Evolutionary conservation across 768 basidiomycete genomes (phyloP), one percentile per base, ranked within the genome.

Genomic region (Mycena rebaudengoi): DNA sequence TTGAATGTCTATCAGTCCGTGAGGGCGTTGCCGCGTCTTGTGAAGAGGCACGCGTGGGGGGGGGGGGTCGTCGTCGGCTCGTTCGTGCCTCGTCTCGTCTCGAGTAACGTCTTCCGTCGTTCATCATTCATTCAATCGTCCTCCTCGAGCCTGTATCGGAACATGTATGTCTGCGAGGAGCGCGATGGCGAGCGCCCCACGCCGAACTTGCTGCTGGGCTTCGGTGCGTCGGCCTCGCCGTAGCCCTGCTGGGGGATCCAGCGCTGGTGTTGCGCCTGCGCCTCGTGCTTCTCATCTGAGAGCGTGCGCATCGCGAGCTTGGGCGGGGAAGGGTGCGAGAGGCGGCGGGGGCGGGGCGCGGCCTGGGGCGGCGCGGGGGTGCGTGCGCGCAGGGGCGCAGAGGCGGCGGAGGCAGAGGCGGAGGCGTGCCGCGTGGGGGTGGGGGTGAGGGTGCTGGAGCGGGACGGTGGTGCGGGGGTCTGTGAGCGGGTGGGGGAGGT

Each of bases 221-320:
- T 60, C n/a, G 12, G 55, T 52, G 41, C 52, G 60, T 59, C 55
- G 50, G 51, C 55, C 53, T 25, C 69, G 25, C 69, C 62, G 23
- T 76, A 73, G 39, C 74, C 70, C 29, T 83, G 82, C 14, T n/a
- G n/a, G n/a, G 90, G 90, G 44, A 90, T 78, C 90, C 90, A 91
- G 64, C 87, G 83, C 71, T 90, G 84, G 62, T 85, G 88, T 43
- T 88, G 59, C 14, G 59, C 74, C 50, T 82, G 78, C 18, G 78
- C 85, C 73, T 80, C 78, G 66, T 84, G 79, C 66, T 88, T 90
- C 78, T 90, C 89, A 71, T 91, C 90, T 55, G 88, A 88, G 64
- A 86, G 81, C 32, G 88, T 85, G 54, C 89, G 85, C 50, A 69
- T 20, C 8, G 55, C 73, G 76, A 88, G 84, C 80, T 86, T 87